These are phyloP conservation scores for Aphanoascus verrucosus DNA, from an alignment of 2,329 filamentous ascomycete species.

Conservation along the genomic window DNA sequence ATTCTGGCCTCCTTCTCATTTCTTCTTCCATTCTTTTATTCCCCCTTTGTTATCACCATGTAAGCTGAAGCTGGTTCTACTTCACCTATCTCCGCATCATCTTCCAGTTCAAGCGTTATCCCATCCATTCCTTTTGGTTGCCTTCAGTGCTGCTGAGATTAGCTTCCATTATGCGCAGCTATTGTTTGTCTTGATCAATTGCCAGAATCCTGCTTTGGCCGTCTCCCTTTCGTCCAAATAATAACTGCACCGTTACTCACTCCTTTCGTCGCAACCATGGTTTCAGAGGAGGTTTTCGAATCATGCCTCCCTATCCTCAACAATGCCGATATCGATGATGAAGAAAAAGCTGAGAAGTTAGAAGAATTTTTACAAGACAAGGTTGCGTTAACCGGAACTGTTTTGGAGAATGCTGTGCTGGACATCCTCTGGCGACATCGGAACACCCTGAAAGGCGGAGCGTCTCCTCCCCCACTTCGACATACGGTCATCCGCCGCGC, in stretches of 20 bases:
- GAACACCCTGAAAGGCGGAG: slow-evolving; percentile 39
- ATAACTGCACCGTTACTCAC: slow-evolving; percentile 8
- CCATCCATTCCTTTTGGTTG: not conserved
- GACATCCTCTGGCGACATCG: slow-evolving; percentile 67
- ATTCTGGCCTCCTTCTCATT: not conserved
- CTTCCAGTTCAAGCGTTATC: not conserved
- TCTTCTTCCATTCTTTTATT: slow-evolving; percentile 1
- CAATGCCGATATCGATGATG: slow-evolving; percentile 72
- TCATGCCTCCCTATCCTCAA: slow-evolving; percentile 81
- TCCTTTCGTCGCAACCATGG: slow-evolving; percentile 51
- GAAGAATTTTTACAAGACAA: slow-evolving; percentile 75
- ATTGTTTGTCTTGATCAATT: not conserved
- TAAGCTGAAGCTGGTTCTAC: slow-evolving; percentile 4
- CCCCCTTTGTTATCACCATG: slow-evolving; percentile 3
- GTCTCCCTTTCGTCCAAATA: not conserved
- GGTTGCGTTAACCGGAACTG: slow-evolving; percentile 61
- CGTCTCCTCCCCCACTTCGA: slow-evolving; percentile 75
- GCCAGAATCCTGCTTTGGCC: not conserved
- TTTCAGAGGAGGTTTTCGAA: slow-evolving; percentile 86
- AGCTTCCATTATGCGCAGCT: not conserved
- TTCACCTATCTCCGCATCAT: not conserved
- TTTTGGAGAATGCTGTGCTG: slow-evolving; percentile 79
- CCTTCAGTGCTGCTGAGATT: not conserved
- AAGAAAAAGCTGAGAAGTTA: slow-evolving; percentile 87
- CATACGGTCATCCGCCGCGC: slow-evolving; percentile 81